Base-by-base conservation (phyloP, 257 asterid genomes). In the Leptodermis oblonga region DNA sequence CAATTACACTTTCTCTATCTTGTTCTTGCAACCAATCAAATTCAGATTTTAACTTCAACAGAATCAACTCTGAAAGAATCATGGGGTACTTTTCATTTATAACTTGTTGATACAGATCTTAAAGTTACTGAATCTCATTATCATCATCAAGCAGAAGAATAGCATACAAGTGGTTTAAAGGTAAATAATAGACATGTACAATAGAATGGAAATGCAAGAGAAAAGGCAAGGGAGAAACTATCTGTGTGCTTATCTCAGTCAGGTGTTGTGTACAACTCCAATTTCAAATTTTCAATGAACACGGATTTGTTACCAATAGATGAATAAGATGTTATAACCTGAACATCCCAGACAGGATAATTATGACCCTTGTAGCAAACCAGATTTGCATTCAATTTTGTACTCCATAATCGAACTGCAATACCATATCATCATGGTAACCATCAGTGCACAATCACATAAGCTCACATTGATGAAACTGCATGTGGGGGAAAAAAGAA, bases 301-400 rank as follows among this genome's bases (percentile, higher is more conserved):
- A 56, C n/a, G n/a, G 25, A 22, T 23, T 23, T 54, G 36, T 62
- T 15, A 28, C 42, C 13, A 28, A 68, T 11, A 67, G 65, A 70
- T 45, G 73, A 55, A 45, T n/a, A 49, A 59, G 13, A 69, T 52
- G 41, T 56, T 62, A 23, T 69, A 70, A 90, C 97, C 97, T 92
- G 92, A 59, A 91, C 97, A 86, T 94, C 99, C 99, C 99, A 94
- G 60, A 94, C 97, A 26, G 99, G 99, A 68, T 87, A 91, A 85
- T 87, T 94, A 74, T 94, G 99, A 65, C 97, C 95, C 82, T 94
- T 94, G 90, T 94, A 94, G 89, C 99, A 94, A 74, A 94, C 99
- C 67, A 94, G 95, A 79, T 94, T 94, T 65, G 97, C 90, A 82
- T 91, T 91, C 68, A 94, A 71, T 58, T 81, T 86, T 59, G 96